Percentiles rank a stretch among this genome's conserved stretches.
phyloP scores from a whole-genome alignment of 352 stramenopile genomes.

The Phytophthora uliginosa region DNA sequence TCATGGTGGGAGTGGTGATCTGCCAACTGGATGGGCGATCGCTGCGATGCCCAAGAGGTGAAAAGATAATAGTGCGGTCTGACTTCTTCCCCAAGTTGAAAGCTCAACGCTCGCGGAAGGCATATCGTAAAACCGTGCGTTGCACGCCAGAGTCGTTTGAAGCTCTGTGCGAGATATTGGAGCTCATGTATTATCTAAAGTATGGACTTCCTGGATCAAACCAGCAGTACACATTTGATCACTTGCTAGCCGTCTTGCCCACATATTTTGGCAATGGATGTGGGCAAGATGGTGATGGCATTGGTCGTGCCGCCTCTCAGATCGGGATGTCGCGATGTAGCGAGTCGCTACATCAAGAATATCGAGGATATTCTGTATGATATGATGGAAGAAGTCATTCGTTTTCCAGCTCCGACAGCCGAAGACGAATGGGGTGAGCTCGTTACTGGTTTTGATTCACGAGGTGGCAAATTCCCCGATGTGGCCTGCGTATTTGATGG shows the following conservation, averaged over 20 bases:
- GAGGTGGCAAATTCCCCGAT: conserved; percentile 2
- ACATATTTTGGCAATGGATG: conserved; percentile 2
- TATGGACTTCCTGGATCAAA: not conserved
- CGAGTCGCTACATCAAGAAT: conserved; percentile 6
- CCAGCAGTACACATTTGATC: not conserved
- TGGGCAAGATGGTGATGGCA: not conserved
- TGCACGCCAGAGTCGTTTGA: not conserved
- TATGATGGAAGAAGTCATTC: conserved; percentile 16
- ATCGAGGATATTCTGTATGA: conserved; percentile 9
- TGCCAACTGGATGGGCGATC: not conserved
- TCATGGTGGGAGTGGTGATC: not conserved
- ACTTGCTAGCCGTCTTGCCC: not conserved
- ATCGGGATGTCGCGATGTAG: not conserved
- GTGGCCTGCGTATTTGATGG: conserved; percentile 17
- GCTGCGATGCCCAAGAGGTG: not conserved
- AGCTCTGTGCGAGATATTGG: not conserved
- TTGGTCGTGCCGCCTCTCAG: not conserved
- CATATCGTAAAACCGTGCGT: not conserved
- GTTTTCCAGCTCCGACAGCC: not conserved
- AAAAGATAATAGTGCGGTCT: not conserved
- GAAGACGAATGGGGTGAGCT: conserved; percentile 1
- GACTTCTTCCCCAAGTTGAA: not conserved
- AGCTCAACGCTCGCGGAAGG: not conserved
- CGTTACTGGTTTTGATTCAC: conserved; percentile 10
- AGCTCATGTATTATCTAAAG: not conserved